phyloP scores from a whole-genome alignment of 768 basidiomycete species.

The Podaxis pistillaris region DNA sequence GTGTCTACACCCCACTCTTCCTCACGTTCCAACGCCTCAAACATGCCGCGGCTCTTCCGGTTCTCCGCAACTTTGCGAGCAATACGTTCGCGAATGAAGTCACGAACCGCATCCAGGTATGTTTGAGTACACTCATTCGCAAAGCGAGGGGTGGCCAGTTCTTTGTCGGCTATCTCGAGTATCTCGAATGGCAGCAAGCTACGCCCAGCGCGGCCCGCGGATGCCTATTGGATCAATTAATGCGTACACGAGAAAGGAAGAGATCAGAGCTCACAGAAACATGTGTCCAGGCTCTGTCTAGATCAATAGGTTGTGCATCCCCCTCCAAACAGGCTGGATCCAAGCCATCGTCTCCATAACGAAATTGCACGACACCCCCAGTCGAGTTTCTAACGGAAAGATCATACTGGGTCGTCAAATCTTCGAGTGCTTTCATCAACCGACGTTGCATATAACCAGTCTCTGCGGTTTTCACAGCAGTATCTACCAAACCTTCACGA shows the following conservation, averaged over 20 bases:
- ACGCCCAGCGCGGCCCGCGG: conserved; percentile 54
- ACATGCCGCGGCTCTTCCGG: conserved; percentile 77
- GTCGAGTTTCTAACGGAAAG: conserved; percentile 91
- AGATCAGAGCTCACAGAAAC: conserved; percentile 52
- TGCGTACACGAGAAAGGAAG: not conserved
- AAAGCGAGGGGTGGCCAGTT: conserved; percentile 58
- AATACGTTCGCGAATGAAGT: conserved; percentile 69
- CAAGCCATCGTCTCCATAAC: conserved; percentile 94
- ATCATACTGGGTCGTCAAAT: conserved; percentile 95
- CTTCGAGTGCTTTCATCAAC: conserved; percentile 98
- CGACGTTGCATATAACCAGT: conserved; percentile 99
- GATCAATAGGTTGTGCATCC: conserved; percentile 91
- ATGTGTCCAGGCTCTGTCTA: conserved; percentile 84
- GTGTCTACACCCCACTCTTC: conserved; percentile 78
- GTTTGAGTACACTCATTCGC: conserved; percentile 67
- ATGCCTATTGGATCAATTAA: conserved; percentile 44
- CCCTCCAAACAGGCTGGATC: conserved; percentile 97
- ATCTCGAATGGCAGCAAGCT: conserved; percentile 88
- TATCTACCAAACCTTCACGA: conserved; percentile 97
- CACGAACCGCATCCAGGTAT: conserved; percentile 65
- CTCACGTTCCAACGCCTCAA: conserved; percentile 71
- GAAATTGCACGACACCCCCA: conserved; percentile 96
- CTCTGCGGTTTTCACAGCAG: conserved; percentile 99
- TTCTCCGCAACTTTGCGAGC: conserved; percentile 63
- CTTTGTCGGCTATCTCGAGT: conserved; percentile 63